Evolutionary conservation across 106 monocot genomes (phyloP).

Genomic region (Cymbidium sinense): DNA sequence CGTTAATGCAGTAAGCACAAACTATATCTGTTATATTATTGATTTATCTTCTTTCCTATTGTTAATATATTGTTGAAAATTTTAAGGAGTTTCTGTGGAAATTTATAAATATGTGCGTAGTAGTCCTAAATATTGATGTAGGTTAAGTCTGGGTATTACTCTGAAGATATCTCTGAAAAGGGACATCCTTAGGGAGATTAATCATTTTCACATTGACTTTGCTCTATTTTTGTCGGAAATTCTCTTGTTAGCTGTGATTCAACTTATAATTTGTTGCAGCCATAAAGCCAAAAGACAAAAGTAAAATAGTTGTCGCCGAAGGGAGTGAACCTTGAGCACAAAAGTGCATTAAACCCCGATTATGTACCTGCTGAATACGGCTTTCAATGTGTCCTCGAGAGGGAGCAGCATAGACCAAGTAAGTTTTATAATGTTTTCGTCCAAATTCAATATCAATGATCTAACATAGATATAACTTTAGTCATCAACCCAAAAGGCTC

Average conservation of each 20-base stretch:
- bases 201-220: neutral
- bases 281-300: neutral
- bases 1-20: no score
- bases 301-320: neutral
- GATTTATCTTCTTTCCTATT: neutral
- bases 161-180: neutral
- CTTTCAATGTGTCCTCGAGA: neutral
- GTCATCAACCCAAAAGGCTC: no score
- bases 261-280: neutral
- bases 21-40: neutral
- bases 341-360: constrained; percentile 1
- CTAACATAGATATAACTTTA: no score
- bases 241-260: neutral
- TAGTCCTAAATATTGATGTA: neutral
- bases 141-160: neutral
- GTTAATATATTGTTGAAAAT: neutral
- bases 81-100: neutral
- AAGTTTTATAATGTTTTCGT: neutral
- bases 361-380: neutral
- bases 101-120: neutral
- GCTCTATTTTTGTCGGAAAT: neutral
- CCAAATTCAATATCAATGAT: neutral
- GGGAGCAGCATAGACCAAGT: neutral
- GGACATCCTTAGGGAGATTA: neutral
- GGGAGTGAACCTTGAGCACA: neutral